A percentile compares a stretch with the other conserved stretches of the same genome.
These are phyloP conservation scores for Leucosporidium yakuticum DNA, from an alignment of 768 basidiomycete genomes.

Conservation along the genomic window DNA sequence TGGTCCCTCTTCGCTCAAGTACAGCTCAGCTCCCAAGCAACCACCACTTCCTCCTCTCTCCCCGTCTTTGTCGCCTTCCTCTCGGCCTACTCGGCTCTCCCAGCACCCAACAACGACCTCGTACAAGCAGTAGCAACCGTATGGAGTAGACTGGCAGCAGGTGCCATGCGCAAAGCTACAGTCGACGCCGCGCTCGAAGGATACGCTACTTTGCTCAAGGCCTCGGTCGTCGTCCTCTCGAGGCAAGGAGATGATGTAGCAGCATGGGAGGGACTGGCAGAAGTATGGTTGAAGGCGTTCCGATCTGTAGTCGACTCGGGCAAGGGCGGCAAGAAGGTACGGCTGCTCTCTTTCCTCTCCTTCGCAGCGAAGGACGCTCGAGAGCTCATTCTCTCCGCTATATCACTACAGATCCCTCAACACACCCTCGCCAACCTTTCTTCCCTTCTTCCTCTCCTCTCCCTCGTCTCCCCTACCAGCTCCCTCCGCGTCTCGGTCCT, in stretches of 20 bases:
- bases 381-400: not conserved
- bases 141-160: slow-evolving; percentile 13
- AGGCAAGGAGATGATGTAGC: not conserved
- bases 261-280: slow-evolving; percentile 18
- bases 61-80: slow-evolving; percentile 23
- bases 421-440: slow-evolving; percentile 28
- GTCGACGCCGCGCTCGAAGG: slow-evolving; percentile 25
- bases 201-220: slow-evolving; percentile 22
- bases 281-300: slow-evolving; percentile 19
- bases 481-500: slow-evolving; percentile 13
- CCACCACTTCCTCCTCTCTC: not conserved
- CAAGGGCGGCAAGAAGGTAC: slow-evolving; percentile 33
- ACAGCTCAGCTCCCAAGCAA: not conserved
- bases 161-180: slow-evolving; percentile 24
- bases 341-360: not conserved
- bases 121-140: not conserved
- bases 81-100: not conserved
- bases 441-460: slow-evolving; percentile 21
- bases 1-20: slow-evolving; percentile 17
- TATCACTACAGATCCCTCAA: slow-evolving; percentile 9
- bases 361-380: not conserved
- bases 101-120: not conserved
- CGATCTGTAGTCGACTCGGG: slow-evolving; percentile 11
- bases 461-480: not conserved
- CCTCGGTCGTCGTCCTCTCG: not conserved